Conservation (phyloP, 2,329 filamentous ascomycete species). For the Penicillium brevicompactum region DNA sequence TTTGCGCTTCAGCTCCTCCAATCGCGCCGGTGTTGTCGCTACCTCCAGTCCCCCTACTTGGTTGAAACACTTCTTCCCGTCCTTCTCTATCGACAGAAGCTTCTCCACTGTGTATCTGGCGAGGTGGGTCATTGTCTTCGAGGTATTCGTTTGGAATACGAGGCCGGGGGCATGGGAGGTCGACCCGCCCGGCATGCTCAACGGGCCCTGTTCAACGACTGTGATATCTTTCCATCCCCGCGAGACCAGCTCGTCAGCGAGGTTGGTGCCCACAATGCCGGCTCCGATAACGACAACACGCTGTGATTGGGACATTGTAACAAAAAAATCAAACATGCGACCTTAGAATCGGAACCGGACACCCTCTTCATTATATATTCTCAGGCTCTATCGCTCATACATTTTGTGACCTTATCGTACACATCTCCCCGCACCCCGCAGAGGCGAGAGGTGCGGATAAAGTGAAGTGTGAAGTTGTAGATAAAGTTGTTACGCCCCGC, state of each 20-base stretch:
- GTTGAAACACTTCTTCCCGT: slow-evolving; percentile 58
- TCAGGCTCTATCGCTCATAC: not conserved
- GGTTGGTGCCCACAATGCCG: slow-evolving; percentile 65
- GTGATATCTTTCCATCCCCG: slow-evolving; percentile 67
- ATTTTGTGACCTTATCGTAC: slow-evolving; percentile 5
- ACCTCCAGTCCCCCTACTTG: slow-evolving; percentile 65
- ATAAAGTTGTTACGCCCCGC: slow-evolving; percentile 9
- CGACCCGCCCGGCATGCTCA: slow-evolving; percentile 65
- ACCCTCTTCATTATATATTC: slow-evolving; percentile 3
- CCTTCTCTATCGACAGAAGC: slow-evolving; percentile 54
- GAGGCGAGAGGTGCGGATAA: not conserved
- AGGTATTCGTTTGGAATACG: slow-evolving; percentile 62
- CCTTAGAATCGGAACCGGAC: not conserved
- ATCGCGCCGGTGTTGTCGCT: slow-evolving; percentile 60
- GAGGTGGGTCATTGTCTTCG: slow-evolving; percentile 54
- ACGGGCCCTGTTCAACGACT: slow-evolving; percentile 65
- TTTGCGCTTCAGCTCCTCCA: slow-evolving; percentile 65
- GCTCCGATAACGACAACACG: slow-evolving; percentile 64
- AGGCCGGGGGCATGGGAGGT: slow-evolving; percentile 67
- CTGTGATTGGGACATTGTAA: slow-evolving; percentile 39
- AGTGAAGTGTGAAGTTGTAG: not conserved
- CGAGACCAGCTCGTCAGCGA: slow-evolving; percentile 64
- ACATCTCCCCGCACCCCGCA: slow-evolving; percentile 1
- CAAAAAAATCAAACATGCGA: not conserved
- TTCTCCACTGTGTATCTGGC: slow-evolving; percentile 66